Base-by-base conservation (phyloP, 768 basidiomycete species). In the Tricholomella constricta region DNA sequence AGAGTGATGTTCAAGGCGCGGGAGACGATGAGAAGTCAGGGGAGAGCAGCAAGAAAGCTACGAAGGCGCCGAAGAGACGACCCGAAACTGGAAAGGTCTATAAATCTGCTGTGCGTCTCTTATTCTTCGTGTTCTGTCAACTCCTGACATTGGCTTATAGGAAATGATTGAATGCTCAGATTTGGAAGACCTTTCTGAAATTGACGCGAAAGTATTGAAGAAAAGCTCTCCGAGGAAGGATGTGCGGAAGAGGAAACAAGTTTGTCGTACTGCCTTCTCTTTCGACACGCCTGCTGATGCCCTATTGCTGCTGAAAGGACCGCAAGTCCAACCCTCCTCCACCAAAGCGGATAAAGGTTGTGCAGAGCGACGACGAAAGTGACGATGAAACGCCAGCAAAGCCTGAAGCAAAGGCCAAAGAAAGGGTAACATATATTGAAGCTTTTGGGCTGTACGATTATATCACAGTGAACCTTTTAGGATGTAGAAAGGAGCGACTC, bases 401-500 rank as follows among this genome's bases (percentile, higher is more conserved):
- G 2, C n/a, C 49, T 11, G 15, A 17, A 12, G 40, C 40, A 3
- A 34, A 46, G 31, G 27, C 10, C 17, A 49, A 43, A 23, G 29
- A 47, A 49, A 35, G 29, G 27, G 36, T 31, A 10, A 43, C 20
- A 19, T 53, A 31, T 9, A 9, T 36, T 17, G 31, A 35, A 48
- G 6, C 11, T 22, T 26, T n/a, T 32, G 36, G 40, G 17, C 20
- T 27, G 11, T 43, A 26, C 45, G 27, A 22, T 11, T 40, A 38
- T 15, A 3, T 15, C 6, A 35, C 22, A 29, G 17, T 34, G 20
- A 23, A 11, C n/a, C 20, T 41, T 10, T 15, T 19, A 64, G 58
- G 53, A 46, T 35, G 57, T 41, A 11, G 54, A 51, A 19, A 72
- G 78, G 57, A 83, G 81, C 62, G 84, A 83, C 34, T 82, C 85